These are phyloP conservation scores for Aspergillus pseudonomiae DNA, from an alignment of 2,329 filamentous ascomycete genomes.

Conservation along the genomic window DNA sequence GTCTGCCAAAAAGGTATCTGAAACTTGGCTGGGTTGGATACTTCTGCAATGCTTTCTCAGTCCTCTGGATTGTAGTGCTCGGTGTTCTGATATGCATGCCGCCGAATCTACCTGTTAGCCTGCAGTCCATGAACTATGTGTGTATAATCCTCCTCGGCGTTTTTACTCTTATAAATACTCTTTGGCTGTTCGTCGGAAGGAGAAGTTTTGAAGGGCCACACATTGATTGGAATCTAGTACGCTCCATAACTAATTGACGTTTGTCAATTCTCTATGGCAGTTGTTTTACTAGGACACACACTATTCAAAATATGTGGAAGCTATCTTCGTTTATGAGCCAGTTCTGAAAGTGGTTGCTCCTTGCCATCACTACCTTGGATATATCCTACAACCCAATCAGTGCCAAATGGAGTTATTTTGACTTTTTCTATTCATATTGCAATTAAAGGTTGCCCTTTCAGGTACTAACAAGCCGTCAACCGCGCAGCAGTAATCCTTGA, in stretches of 20 bases:
- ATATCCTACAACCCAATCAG: too few species aligned
- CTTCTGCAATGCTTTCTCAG: conserved; percentile 42
- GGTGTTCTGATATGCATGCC: conserved; percentile 53
- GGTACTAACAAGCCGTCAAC: too few species aligned
- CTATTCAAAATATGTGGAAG: not conserved
- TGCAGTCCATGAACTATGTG: conserved; percentile 9
- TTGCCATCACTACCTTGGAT: too few species aligned
- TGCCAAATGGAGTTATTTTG: too few species aligned
- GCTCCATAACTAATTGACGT: not conserved
- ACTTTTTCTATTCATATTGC: too few species aligned
- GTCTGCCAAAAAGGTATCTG: conserved; percentile 24
- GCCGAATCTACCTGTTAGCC: conserved; percentile 35
- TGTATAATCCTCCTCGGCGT: conserved; percentile 5
- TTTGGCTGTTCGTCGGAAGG: not conserved
- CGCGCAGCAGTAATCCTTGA: too few species aligned
- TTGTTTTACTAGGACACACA: not conserved
- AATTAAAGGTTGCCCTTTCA: too few species aligned
- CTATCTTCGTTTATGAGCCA: too few species aligned
- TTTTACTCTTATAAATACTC: conserved; percentile 23
- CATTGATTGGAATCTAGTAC: not conserved
- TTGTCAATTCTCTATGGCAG: not conserved
- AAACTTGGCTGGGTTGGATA: conserved; percentile 38
- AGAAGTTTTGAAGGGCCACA: not conserved
- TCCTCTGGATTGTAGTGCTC: conserved; percentile 48
- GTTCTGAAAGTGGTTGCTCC: too few species aligned